phyloP scores from a whole-genome alignment of 139 green algal species.

The Picochlorum sp. region DNA sequence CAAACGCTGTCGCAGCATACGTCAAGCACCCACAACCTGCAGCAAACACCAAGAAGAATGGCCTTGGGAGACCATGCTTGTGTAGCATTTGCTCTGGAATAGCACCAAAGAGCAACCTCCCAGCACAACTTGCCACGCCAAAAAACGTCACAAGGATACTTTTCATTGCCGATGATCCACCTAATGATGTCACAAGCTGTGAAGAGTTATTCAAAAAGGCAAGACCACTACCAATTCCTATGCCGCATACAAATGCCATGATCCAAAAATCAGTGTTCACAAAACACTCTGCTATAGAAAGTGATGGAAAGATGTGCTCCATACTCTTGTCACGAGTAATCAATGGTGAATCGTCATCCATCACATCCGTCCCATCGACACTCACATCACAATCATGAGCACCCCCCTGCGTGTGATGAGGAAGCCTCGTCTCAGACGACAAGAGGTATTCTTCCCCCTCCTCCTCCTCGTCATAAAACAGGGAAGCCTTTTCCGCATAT shows the following conservation, averaged over 20 bases:
- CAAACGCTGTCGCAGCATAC: constrained; percentile 10
- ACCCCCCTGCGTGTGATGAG: not conserved
- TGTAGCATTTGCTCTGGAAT: constrained; percentile 8
- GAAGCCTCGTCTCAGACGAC: not conserved
- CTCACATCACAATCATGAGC: not conserved
- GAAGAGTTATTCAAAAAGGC: constrained; percentile 72
- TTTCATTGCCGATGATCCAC: constrained; percentile 30
- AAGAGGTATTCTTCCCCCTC: not conserved
- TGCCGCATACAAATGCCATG: constrained; percentile 37
- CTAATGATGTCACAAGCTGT: constrained; percentile 46
- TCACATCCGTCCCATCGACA: not conserved
- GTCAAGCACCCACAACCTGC: not conserved
- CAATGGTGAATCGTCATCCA: not conserved
- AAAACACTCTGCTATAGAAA: constrained; percentile 19
- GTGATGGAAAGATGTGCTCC: not conserved
- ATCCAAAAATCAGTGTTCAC: constrained; percentile 56
- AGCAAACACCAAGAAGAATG: constrained; percentile 4
- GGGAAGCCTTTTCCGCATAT: not conserved
- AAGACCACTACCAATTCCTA: constrained; percentile 51
- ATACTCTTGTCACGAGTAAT: not conserved
- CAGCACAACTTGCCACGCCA: constrained; percentile 55
- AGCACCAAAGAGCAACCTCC: constrained; percentile 5
- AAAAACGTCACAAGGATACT: constrained; percentile 67
- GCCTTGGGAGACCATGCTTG: constrained; percentile 5
- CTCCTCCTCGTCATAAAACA: not conserved